Evolutionary conservation across 164 flowering plant genomes (phyloP), one percentile per base, ranked within the genome.

Genomic region (Protea cynaroides): DNA sequence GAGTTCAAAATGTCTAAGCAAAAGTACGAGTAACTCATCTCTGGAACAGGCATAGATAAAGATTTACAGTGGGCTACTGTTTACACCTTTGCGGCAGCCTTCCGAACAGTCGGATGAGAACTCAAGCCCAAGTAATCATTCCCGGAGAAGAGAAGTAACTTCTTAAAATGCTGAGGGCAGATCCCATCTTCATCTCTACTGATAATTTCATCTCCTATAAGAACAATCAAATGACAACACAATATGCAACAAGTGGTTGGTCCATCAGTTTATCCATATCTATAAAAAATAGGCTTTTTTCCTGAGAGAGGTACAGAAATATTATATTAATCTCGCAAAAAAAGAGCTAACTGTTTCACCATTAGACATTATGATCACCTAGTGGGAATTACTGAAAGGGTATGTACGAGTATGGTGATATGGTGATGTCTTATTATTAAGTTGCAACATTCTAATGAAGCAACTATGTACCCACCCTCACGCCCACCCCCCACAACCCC

Each of bases 71-170:
- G 19, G 21, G 25, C 19, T 17, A 50, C 25, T 14, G 55, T 55
- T 23, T 66, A 59, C 25, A 86, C 98, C 89, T 87, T 76, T 54
- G 84, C 84, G 54, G 87, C 88, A 51, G 91, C 96, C 61, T 77
- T 80, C 37, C 79, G 60, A 56, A 93, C 80, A 15, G 88, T 65
- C 19, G 97, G 98, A 78, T 93, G 97, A 37, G 92, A 78, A 76
- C 97, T 85, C 83, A 93, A 81, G 10, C 97, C 98, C 78, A 93
- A 70, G 58, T 93, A 93, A 81, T 93, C 98, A 79, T 93, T 93
- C 56, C 97, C 92, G 58, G 98, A 90, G 75, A 93, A 93, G 37
- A 87, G 75, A 44, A 93, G 80, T 55, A 93, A 75, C 79, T 81
- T 86, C 69, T 68, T 82, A 51, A 74, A 68, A 57, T 70, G 40